These are phyloP conservation scores for Entomortierella chlamydospora DNA, from an alignment of 192 early-diverging fungal genomes.

Conservation along the genomic window DNA sequence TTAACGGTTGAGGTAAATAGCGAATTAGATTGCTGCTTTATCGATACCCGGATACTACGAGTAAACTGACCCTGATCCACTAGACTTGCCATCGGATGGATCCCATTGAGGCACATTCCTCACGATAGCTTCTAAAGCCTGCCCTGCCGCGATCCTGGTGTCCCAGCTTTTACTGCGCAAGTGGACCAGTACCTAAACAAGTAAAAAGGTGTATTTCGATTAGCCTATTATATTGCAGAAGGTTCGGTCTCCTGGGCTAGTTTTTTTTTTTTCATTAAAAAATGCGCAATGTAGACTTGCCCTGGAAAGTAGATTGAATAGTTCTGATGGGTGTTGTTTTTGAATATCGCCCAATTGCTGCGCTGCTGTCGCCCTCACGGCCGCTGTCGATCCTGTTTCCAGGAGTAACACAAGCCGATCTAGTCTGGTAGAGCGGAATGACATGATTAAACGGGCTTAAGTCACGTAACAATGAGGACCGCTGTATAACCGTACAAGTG, in stretches of 20 bases:
- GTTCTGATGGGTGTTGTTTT: conserved; percentile 92
- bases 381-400: conserved; percentile 91
- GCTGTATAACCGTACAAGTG: not conserved
- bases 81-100: conserved; percentile 56
- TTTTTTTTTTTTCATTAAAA: too few relatives aligned
- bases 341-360: conserved; percentile 96
- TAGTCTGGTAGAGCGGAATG: conserved; percentile 66
- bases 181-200: conserved; percentile 79
- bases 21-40: not conserved
- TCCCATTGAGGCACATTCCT: conserved; percentile 90
- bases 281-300: conserved; percentile 24
- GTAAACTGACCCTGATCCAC: not conserved
- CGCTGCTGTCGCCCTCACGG: conserved; percentile 91
- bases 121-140: conserved; percentile 92
- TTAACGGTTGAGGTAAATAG: not conserved
- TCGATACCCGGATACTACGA: not conserved
- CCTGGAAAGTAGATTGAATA: conserved; percentile 87
- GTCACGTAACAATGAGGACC: not conserved
- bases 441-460: not conserved
- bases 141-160: conserved; percentile 93
- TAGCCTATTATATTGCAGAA: not conserved
- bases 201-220: not conserved
- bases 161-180: conserved; percentile 94
- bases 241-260: too few relatives aligned
- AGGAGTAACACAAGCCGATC: conserved; percentile 94